Evolutionary conservation across 192 early-diverging fungal species (phyloP).

Genomic region (Phycomyces blakesleeanus): DNA sequence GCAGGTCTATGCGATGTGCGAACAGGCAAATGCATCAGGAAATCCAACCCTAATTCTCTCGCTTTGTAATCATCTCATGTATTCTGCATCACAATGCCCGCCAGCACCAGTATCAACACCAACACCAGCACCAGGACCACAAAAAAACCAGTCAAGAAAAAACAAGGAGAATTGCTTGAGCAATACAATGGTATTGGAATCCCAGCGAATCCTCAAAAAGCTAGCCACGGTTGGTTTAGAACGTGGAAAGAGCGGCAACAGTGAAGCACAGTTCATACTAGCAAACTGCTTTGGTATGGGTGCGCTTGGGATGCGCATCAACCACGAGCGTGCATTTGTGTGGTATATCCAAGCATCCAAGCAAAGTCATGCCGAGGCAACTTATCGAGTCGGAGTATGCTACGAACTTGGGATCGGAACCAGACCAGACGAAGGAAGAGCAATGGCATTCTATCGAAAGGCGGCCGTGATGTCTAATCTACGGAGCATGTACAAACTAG

Average conservation of each 20-base stretch:
- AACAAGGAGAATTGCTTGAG: conserved; percentile 67
- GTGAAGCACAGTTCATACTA: conserved; percentile 90
- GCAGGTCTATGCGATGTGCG: background rate
- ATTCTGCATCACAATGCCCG: background rate
- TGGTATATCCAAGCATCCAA: conserved; percentile 91
- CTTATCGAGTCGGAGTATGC: conserved; percentile 91
- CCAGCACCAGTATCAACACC: no score
- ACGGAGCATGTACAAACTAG: conserved; percentile 95
- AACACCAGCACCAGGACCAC: no score
- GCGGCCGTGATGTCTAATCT: conserved; percentile 85
- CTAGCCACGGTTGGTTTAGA: conserved; percentile 72
- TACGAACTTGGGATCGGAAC: conserved; percentile 94
- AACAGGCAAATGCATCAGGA: background rate
- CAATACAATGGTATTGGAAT: conserved; percentile 74
- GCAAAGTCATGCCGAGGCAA: conserved; percentile 84
- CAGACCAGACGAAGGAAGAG: conserved; percentile 70
- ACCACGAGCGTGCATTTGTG: conserved; percentile 85
- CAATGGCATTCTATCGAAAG: conserved; percentile 89
- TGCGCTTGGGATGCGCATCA: conserved; percentile 70
- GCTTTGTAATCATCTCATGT: background rate
- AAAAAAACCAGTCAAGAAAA: conserved; percentile 12
- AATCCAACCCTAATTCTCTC: background rate
- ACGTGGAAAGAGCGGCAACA: conserved; percentile 62
- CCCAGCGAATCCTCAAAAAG: conserved; percentile 80
- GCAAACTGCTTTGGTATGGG: conserved; percentile 91